phyloP scores from a whole-genome alignment of 1,284 basidiomycete species.

The Ceratobasidium theobromae region DNA sequence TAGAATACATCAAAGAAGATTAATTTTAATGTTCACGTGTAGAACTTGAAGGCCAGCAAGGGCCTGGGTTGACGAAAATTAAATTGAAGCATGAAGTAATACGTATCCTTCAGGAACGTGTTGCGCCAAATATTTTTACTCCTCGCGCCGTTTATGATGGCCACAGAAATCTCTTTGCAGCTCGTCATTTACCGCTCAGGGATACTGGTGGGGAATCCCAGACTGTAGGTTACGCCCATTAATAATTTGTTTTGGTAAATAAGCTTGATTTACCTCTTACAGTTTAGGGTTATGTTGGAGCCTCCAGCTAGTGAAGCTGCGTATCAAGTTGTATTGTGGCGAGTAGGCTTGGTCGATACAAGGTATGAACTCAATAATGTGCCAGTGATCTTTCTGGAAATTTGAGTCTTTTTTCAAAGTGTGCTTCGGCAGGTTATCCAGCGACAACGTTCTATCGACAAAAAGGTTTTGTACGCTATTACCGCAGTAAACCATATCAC shows the following conservation, averaged over 20 bases:
- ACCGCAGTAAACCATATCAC: too few relatives aligned
- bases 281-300: not conserved
- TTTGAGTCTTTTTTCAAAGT: too few relatives aligned
- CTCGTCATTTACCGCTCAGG: conserved; percentile 55
- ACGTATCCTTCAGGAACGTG: not conserved
- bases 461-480: too few relatives aligned
- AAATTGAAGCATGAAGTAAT: not conserved
- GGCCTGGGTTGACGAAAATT: not conserved
- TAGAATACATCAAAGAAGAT: not conserved
- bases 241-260: too few relatives aligned
- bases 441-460: too few relatives aligned
- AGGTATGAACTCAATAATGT: too few relatives aligned
- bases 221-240: too few relatives aligned
- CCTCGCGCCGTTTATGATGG: conserved; percentile 65
- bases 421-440: too few relatives aligned
- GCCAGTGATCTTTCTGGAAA: too few relatives aligned
- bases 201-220: not conserved
- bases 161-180: conserved; percentile 70
- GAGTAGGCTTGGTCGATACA: conserved; percentile 67
- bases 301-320: conserved; percentile 39
- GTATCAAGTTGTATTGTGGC: conserved; percentile 58
- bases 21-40: not conserved
- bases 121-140: not conserved
- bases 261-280: too few relatives aligned
- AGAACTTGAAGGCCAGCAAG: not conserved